Percentiles rank a stretch among this genome's conserved stretches.
Conservation (phyloP, 164 flowering plant genomes). For the Tinospora cordifolia region DNA sequence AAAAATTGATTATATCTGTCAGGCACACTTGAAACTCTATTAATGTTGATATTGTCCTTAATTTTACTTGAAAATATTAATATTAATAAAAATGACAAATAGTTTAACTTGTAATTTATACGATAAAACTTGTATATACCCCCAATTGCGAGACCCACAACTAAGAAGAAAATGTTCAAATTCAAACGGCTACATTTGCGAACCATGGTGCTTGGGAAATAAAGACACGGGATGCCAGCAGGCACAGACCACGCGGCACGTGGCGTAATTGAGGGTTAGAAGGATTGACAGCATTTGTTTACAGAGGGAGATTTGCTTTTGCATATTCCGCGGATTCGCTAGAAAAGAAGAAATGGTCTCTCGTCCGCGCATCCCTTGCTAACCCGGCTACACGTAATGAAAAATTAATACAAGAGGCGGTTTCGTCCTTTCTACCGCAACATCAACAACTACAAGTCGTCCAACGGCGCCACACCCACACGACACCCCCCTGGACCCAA, state of each 20-base stretch:
- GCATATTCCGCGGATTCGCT: background rate
- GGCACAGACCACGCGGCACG: background rate
- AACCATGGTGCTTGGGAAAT: background rate
- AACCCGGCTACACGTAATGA: background rate
- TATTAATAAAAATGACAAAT: too few species aligned
- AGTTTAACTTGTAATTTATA: too few species aligned
- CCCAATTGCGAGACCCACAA: too few species aligned
- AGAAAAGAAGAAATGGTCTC: background rate
- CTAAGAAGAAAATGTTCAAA: background rate
- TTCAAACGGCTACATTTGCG: background rate
- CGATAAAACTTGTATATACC: too few species aligned
- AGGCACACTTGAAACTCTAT: too few species aligned
- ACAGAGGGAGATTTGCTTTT: background rate
- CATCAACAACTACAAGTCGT: background rate
- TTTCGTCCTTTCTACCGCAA: background rate
- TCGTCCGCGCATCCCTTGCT: background rate
- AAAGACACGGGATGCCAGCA: background rate
- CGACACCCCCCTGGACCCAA: background rate
- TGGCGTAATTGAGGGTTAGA: background rate
- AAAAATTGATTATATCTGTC: too few species aligned
- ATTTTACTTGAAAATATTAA: too few species aligned
- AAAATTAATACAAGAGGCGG: conserved; percentile 2
- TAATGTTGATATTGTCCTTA: too few species aligned
- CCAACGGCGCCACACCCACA: background rate
- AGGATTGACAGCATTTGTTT: too few species aligned